Evolutionary conservation across 768 basidiomycete genomes (phyloP).

Genomic region (Amanita jacksonii): DNA sequence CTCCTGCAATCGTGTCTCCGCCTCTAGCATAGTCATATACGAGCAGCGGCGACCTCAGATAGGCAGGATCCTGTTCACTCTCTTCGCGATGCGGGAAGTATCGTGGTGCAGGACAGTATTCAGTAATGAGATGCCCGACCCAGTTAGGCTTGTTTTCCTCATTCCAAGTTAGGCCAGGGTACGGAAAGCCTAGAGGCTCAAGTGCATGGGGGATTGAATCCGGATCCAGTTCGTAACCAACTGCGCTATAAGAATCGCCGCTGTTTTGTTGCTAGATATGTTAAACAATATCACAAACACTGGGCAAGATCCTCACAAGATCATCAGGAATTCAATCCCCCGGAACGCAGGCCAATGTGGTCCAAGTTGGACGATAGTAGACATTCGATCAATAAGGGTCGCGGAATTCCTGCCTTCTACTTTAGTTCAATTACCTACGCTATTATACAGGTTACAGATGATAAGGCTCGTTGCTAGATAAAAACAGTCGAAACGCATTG

Average conservation of each 20-base stretch:
- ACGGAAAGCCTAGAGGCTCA: constrained; percentile 39
- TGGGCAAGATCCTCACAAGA: too few relatives aligned
- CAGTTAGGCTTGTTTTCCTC: constrained; percentile 45
- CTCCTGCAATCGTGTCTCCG: constrained; percentile 35
- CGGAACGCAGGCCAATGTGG: constrained; percentile 34
- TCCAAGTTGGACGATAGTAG: constrained; percentile 16
- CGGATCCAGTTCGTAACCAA: constrained; percentile 19
- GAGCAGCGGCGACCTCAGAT: constrained; percentile 27
- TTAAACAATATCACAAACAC: too few relatives aligned
- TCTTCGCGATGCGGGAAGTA: constrained; percentile 20
- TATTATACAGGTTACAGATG: background rate
- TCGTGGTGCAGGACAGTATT: constrained; percentile 27
- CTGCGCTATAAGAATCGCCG: constrained; percentile 52
- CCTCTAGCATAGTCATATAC: constrained; percentile 53
- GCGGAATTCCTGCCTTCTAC: too few relatives aligned
- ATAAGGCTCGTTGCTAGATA: too few relatives aligned
- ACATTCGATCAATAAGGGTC: too few relatives aligned
- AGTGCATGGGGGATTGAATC: constrained; percentile 25
- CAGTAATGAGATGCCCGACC: constrained; percentile 49
- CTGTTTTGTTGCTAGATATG: too few relatives aligned
- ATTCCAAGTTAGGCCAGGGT: constrained; percentile 40
- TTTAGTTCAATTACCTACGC: too few relatives aligned
- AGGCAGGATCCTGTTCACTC: constrained; percentile 19
- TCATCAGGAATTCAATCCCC: constrained; percentile 32
- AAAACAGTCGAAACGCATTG: too few relatives aligned